Evolutionary conservation across 1,284 basidiomycete species (phyloP), one percentile per base, ranked within the genome.

Genomic region (Bondarzewia mesenterica): DNA sequence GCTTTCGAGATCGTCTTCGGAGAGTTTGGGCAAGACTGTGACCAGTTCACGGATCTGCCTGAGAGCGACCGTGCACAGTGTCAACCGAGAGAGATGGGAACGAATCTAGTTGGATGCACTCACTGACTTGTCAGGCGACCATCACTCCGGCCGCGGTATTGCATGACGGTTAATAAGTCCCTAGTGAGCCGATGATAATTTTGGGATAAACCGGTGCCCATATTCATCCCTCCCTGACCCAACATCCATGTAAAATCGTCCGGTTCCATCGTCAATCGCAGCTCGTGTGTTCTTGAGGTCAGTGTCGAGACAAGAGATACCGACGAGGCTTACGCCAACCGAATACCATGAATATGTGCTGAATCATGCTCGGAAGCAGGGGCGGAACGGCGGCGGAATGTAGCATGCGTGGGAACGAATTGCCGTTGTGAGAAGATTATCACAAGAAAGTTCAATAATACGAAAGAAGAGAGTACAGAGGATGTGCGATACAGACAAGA

Each of bases 1-100:
- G 25, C 57, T 50, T 10, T 54, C 58, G 4, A 77, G 54, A 35
- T 77, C 70, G 10, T 60, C 57, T 53, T 77, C 73, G 5, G 65
- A 69, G 36, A 77, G 50, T 40, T 58, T 65, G n/a, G 76, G 74
- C 14, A 77, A 63, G 3, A 55, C 58, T 7, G 53, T 52, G 25
- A 68, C 57, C 49, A 76, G 55, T 36, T 60, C 60, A 50, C 67
- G 57, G 26, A 60, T 59, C 54, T 66, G 60, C 47, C 70, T 63
- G 41, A 38, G 16, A 47, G 44, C 22, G 27, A 18, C 32, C 46
- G 49, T n/a, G 27, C 22, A 21, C 40, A 22, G 21, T 20, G 26
- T 32, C 2, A 42, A 42, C 32, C 39, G 4, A 10, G 26, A 29
- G 21, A 21, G 7, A 29, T 23, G 15, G 10, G 10, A 44, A 44